Evolutionary conservation across 768 basidiomycete genomes (phyloP).

Genomic region (Collybia nuda): DNA sequence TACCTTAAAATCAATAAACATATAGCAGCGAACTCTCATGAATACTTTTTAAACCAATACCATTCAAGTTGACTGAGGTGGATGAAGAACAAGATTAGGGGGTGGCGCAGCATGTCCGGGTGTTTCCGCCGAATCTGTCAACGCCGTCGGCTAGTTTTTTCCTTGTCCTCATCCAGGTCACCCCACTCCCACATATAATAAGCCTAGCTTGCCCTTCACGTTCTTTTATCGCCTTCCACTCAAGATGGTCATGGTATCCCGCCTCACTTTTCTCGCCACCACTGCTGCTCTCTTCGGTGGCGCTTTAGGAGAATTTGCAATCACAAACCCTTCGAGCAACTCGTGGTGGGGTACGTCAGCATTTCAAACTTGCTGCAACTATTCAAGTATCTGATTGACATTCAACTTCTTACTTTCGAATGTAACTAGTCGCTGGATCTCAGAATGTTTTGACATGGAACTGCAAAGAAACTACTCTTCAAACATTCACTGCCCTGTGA

Average conservation of each 20-base stretch:
- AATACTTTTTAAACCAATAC: no score
- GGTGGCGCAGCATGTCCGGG: no score
- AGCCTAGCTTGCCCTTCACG: no score
- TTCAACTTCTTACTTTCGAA: not conserved
- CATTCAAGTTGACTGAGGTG: no score
- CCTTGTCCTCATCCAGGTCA: no score
- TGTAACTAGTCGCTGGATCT: constrained; percentile 50
- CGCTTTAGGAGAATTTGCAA: constrained; percentile 29
- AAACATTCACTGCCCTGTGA: constrained; percentile 53
- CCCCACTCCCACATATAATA: no score
- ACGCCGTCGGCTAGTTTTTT: no score
- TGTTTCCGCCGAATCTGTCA: no score
- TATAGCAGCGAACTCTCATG: no score
- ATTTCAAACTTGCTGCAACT: not conserved
- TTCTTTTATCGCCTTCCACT: no score
- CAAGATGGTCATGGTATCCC: constrained; percentile 4
- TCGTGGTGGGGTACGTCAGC: constrained; percentile 62
- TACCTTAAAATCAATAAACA: no score
- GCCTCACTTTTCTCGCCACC: constrained; percentile 25
- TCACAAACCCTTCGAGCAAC: constrained; percentile 44
- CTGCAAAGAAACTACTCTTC: constrained; percentile 36
- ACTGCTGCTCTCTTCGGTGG: constrained; percentile 6
- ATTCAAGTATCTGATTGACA: not conserved
- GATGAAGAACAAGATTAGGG: no score
- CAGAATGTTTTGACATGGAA: constrained; percentile 61